These are phyloP conservation scores for Polyrhizophydium stewartii DNA, from an alignment of 371 early-diverging fungal species.

Conservation along the genomic window DNA sequence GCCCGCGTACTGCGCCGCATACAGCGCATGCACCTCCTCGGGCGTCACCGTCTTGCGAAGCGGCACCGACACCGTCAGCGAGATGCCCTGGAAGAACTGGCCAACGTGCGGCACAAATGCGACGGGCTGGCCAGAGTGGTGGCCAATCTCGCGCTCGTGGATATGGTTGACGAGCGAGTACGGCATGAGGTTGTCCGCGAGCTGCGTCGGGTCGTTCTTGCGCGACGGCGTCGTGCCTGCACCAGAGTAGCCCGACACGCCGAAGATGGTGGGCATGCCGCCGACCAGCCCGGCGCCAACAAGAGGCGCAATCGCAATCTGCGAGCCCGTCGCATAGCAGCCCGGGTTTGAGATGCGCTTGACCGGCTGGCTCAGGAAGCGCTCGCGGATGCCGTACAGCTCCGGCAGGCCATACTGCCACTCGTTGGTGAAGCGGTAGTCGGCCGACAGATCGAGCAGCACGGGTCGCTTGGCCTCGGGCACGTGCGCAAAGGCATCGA, in stretches of 20 bases:
- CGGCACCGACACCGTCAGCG: conserved; percentile 82
- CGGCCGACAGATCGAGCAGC: conserved; percentile 86
- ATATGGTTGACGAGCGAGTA: conserved; percentile 93
- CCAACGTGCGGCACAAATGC: conserved; percentile 91
- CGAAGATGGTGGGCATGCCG: conserved; percentile 74
- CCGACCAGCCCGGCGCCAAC: conserved; percentile 60
- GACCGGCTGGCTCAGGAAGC: conserved; percentile 41
- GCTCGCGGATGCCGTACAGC: conserved; percentile 60
- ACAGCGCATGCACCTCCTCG: conserved; percentile 64
- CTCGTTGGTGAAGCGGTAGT: conserved; percentile 76
- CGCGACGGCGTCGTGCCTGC: conserved; percentile 94
- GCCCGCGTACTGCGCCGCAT: conserved; percentile 62
- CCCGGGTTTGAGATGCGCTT: conserved; percentile 85
- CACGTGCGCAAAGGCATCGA: conserved; percentile 55
- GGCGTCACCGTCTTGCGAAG: conserved; percentile 62
- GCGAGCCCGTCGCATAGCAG: conserved; percentile 96
- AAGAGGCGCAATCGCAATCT: conserved; percentile 81
- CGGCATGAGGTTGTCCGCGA: conserved; percentile 84
- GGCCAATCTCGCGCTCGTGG: conserved; percentile 89
- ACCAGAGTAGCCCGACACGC: conserved; percentile 95
- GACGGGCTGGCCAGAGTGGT: conserved; percentile 54
- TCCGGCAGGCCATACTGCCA: conserved; percentile 96
- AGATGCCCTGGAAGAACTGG: conserved; percentile 90
- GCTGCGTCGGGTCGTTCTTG: conserved; percentile 83
- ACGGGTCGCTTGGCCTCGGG: conserved; percentile 57